Evolutionary conservation across 2,329 filamentous ascomycete species (phyloP), one percentile per base, ranked within the genome.

Genomic region (Scedosporium aurantiacum): DNA sequence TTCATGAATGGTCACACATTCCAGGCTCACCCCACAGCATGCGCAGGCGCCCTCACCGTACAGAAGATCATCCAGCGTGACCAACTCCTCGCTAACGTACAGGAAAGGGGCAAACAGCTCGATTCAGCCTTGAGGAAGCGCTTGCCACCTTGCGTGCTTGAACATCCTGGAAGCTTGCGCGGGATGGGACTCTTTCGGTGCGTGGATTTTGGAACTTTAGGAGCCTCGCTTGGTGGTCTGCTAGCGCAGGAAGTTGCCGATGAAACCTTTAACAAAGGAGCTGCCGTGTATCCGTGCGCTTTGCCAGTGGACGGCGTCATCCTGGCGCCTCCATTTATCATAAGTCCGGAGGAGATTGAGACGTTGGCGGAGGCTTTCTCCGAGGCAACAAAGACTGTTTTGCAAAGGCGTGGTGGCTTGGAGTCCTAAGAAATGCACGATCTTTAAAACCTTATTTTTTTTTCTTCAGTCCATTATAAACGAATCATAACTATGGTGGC

Each of bases 1-100:
- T 84, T 85, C 65, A 73, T 73, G 3, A 83, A 86, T 64, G 83
- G 83, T 0, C 82, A 86, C 61, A 86, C 83, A 0, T 86, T 75
- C 16, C 73, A 76, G 58, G 74, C 69, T 0, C 74, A 76, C 56
- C 70, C 75, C 0, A 63, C 74, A n/a, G 69, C 70, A 1, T 75
- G 73, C 45, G 74, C 74, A 0, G 73, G 74, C 4, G 74, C 73
- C 0, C 69, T 72, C 3, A 68, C 70, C 27, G 75, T 77, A 1
- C 74, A 77, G 61, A 68, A 63, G 56, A 73, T 77, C 41, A 64
- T 78, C 28, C 66, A 67, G 16, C 65, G 71, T 8, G 71, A 75
- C 0, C 63, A 65, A 1, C 68, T 78, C 2, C 43, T 77, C 4
- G 63, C 66, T 2, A 72, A 72, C 27, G 73, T 70, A 37, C 64